These are phyloP conservation scores for Fusarium ambrosium DNA, from an alignment of 2,329 filamentous ascomycete species.

Conservation along the genomic window DNA sequence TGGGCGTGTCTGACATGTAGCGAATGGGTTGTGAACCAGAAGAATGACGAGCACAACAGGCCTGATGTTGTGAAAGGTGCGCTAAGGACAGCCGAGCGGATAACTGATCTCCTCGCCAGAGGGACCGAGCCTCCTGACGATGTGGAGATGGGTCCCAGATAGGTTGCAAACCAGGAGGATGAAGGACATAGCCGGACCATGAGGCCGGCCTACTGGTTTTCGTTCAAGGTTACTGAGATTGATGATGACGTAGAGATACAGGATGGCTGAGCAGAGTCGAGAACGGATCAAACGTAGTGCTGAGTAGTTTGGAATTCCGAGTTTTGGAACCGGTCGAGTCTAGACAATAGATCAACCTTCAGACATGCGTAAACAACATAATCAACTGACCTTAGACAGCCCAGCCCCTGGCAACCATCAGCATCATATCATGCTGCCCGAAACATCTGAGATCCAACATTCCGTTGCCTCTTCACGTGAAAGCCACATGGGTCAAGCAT, in stretches of 20 bases:
- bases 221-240: not conserved
- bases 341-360: slow-evolving; percentile 25
- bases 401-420: not conserved
- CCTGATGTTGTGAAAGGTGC: slow-evolving; percentile 37
- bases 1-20: slow-evolving; percentile 55
- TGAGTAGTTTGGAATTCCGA: slow-evolving; percentile 7
- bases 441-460: slow-evolving; percentile 18
- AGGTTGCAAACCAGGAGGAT: slow-evolving; percentile 45
- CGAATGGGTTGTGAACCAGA: slow-evolving; percentile 49
- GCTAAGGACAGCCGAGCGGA: slow-evolving; percentile 28
- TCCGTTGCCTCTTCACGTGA: slow-evolving; percentile 21
- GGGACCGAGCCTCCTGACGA: slow-evolving; percentile 2
- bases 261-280: not conserved
- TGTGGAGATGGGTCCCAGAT: slow-evolving; percentile 37
- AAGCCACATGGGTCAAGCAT: slow-evolving; percentile 22
- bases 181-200: slow-evolving; percentile 30
- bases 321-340: slow-evolving; percentile 24
- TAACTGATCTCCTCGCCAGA: slow-evolving; percentile 1
- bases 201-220: slow-evolving; percentile 21
- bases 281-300: not conserved
- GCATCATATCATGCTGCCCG: slow-evolving; percentile 4
- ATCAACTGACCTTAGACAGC: slow-evolving; percentile 16
- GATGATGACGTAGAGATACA: slow-evolving; percentile 17
- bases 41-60: slow-evolving; percentile 26
- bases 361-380: not conserved